Evolutionary conservation across 2,329 filamentous ascomycete species (phyloP).

Genomic region (Rutstroemia sp.): DNA sequence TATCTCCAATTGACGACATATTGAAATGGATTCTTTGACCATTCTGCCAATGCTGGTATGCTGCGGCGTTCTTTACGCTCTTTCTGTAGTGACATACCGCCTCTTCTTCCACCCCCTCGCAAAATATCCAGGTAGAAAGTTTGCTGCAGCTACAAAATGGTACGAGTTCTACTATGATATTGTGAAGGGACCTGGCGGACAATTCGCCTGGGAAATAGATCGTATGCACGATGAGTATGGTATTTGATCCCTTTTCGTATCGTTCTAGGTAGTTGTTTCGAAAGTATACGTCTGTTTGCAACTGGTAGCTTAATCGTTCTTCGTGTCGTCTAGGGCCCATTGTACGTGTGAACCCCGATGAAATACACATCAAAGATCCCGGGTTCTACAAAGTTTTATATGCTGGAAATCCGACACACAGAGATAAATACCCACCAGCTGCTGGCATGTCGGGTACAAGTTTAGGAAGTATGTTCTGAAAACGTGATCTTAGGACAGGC

Average conservation of each 20-base stretch:
- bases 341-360: constrained; percentile 21
- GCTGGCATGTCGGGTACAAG: constrained; percentile 1
- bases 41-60: not conserved
- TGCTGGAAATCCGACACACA: constrained; percentile 5
- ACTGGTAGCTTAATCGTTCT: not conserved
- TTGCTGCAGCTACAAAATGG: constrained; percentile 17
- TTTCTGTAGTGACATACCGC: constrained; percentile 12
- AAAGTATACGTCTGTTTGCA: not conserved
- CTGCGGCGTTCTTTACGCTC: not conserved
- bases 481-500: not conserved
- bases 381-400: constrained; percentile 21
- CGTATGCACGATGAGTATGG: constrained; percentile 8
- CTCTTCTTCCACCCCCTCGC: constrained; percentile 28
- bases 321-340: constrained; percentile 16
- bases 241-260: not conserved
- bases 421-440: constrained; percentile 10
- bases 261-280: not conserved
- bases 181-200: constrained; percentile 6
- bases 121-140: constrained; percentile 24
- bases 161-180: constrained; percentile 24
- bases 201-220: constrained; percentile 3
- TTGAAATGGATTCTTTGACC: too few species aligned
- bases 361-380: constrained; percentile 24
- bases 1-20: too few species aligned
- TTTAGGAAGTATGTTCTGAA: not conserved